A percentile compares a stretch with the other conserved stretches of the same genome.
These are phyloP conservation scores for Vigna trinervia DNA, from an alignment of 306 rosid genomes.

Conservation along the genomic window DNA sequence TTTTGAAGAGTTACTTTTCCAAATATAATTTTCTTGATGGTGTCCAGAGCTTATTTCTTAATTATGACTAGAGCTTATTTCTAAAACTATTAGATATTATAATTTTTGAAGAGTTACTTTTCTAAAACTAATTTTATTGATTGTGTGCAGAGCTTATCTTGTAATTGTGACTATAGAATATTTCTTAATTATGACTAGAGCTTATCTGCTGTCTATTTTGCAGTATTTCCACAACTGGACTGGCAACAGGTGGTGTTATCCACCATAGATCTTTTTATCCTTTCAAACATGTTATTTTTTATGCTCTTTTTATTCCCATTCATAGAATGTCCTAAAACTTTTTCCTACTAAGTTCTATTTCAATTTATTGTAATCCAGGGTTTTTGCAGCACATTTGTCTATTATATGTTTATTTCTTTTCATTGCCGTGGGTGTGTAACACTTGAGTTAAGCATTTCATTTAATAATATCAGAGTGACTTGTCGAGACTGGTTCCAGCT, in stretches of 20 bases:
- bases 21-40: conserved; percentile 15
- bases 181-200: conserved; percentile 37
- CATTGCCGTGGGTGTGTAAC: conserved; percentile 2
- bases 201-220: conserved; percentile 48
- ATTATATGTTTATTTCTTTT: conserved; percentile 22
- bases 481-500: conserved; percentile 99
- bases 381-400: conserved; percentile 28
- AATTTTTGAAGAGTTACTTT: conserved; percentile 30
- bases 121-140: conserved; percentile 23
- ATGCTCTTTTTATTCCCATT: conserved; percentile 21
- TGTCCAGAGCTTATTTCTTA: conserved; percentile 14
- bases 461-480: conserved; percentile 78
- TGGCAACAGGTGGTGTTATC: conserved; percentile 84
- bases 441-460: conserved; percentile 44
- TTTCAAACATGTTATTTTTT: conserved; percentile 34
- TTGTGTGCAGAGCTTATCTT: conserved; percentile 1
- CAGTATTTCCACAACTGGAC: conserved; percentile 99
- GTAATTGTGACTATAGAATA: conserved; percentile 33
- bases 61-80: conserved; percentile 40
- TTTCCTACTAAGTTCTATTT: conserved; percentile 4
- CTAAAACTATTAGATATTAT: conserved; percentile 31
- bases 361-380: conserved; percentile 17
- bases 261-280: conserved; percentile 23
- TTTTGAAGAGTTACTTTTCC: conserved; percentile 32
- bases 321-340: conserved; percentile 27